Conservation (phyloP, 2,329 filamentous ascomycete genomes). For the Dactylellina cionopaga region DNA sequence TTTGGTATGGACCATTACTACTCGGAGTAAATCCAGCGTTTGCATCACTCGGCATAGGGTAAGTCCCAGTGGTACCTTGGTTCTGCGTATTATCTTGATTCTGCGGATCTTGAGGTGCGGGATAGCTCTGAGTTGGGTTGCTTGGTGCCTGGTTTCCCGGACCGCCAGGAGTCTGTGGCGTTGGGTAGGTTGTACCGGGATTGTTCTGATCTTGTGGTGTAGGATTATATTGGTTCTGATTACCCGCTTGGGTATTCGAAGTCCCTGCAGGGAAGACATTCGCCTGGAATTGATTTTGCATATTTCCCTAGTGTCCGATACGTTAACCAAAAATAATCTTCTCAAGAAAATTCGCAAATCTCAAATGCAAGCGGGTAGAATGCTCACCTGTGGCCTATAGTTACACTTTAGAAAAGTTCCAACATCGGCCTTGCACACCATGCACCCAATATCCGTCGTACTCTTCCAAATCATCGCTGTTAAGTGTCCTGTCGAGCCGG, state of each 20-base stretch:
- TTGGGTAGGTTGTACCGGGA: too few species aligned
- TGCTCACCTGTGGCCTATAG: conserved; percentile 14
- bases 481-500: conserved; percentile 23
- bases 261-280: not conserved
- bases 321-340: not conserved
- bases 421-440: conserved; percentile 12
- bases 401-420: conserved; percentile 37
- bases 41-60: too few species aligned
- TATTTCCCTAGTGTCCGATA: conserved; percentile 1
- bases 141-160: too few species aligned
- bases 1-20: too few species aligned
- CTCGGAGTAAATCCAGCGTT: too few species aligned
- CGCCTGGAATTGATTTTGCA: not conserved
- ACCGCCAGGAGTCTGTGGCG: too few species aligned
- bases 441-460: conserved; percentile 32
- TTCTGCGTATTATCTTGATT: too few species aligned
- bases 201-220: not conserved
- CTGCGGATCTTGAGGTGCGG: too few species aligned
- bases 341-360: too few species aligned
- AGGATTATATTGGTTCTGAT: not conserved
- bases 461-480: conserved; percentile 44
- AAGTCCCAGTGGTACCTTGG: too few species aligned
- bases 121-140: too few species aligned
- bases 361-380: too few species aligned
- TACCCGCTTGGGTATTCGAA: not conserved